These are phyloP conservation scores for Aspergillus aculeatinus DNA, from an alignment of 2,329 filamentous ascomycete species.

Conservation along the genomic window DNA sequence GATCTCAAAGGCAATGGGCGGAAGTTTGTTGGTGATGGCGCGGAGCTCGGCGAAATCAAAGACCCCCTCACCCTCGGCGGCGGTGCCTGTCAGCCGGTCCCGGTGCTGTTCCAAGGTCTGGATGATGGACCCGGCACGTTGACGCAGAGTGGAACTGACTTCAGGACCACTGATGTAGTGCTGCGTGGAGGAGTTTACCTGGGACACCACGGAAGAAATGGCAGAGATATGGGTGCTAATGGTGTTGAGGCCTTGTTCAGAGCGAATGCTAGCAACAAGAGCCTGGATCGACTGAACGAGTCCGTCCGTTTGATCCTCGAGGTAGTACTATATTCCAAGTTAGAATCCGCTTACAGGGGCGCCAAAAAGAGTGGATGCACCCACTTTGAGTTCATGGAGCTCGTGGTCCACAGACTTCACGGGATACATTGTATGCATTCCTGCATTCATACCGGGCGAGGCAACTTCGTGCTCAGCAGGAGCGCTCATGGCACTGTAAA, in stretches of 20 bases:
- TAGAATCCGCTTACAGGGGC: conserved; percentile 17
- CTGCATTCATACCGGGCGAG: conserved; percentile 30
- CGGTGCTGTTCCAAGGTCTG: conserved; percentile 60
- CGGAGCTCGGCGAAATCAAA: conserved; percentile 51
- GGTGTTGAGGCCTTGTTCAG: conserved; percentile 61
- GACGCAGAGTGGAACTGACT: conserved; percentile 49
- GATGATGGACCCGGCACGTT: conserved; percentile 44
- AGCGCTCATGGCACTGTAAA: conserved; percentile 72
- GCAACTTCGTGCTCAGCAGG: conserved; percentile 48
- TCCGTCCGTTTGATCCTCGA: conserved; percentile 77
- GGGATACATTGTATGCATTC: conserved; percentile 41
- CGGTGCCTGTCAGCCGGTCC: conserved; percentile 63
- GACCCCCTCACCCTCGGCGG: conserved; percentile 61
- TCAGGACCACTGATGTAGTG: conserved; percentile 52
- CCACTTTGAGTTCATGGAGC: conserved; percentile 62
- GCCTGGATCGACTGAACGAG: conserved; percentile 78
- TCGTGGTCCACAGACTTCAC: conserved; percentile 47
- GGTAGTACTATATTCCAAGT: conserved; percentile 59
- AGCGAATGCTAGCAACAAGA: conserved; percentile 71
- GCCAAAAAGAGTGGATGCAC: conserved; percentile 5
- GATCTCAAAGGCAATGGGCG: conserved; percentile 83
- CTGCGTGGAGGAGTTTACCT: conserved; percentile 67
- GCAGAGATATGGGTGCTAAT: conserved; percentile 69
- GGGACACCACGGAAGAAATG: conserved; percentile 69
- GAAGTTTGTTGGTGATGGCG: conserved; percentile 68